Evolutionary conservation across 176 grass and related monocot genomes (phyloP).

Genomic region (Oryza officinalis): DNA sequence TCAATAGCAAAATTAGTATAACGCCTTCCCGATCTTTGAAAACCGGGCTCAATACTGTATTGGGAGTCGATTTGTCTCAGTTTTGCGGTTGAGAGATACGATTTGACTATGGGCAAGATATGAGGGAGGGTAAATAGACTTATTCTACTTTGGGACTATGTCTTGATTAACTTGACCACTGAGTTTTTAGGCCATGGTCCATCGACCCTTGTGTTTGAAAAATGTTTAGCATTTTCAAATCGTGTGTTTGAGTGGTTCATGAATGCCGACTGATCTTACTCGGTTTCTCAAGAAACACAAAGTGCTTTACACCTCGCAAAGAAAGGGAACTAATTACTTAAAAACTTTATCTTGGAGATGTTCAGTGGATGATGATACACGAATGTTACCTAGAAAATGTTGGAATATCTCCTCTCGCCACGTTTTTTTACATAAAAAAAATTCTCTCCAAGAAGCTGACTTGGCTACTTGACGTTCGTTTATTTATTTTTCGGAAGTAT

Average conservation of each 20-base stretch:
- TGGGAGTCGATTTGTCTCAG: no score
- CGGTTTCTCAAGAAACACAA: neutral
- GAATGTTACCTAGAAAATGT: neutral
- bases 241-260: neutral
- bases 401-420: neutral
- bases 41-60: no score
- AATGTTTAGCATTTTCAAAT: neutral
- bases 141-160: neutral
- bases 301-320: neutral
- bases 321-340: neutral
- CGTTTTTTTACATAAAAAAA: neutral
- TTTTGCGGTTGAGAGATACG: no score
- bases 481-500: neutral
- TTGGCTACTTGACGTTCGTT: neutral
- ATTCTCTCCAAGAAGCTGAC: neutral
- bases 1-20: no score
- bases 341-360: neutral
- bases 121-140: no score
- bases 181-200: conserved; percentile 9
- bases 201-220: neutral
- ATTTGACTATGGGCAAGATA: no score
- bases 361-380: neutral
- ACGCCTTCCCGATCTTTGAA: no score
- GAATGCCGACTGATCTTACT: neutral
- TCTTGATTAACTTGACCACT: neutral